Evolutionary conservation across 202 grass and related monocot species (phyloP), one percentile per base, ranked within the genome.

Genomic region (Panicum hallii): DNA sequence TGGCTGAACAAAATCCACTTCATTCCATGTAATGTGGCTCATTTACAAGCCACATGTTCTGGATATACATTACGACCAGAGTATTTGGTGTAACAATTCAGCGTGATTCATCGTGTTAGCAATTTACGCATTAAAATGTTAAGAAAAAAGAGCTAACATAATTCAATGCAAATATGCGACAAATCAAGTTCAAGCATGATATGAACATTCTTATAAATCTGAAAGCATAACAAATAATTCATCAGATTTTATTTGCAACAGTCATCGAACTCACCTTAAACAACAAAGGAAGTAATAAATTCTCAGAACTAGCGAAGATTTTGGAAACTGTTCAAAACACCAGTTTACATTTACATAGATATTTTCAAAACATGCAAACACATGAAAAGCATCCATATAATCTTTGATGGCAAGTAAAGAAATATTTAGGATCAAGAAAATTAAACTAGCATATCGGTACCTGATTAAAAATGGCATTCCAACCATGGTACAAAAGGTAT

Each of bases 281-380:
- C 52, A 48, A 44, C 42, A 74, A 73, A 38, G 9, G 42, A 36
- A 87, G 48, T 7, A 72, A 62, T 4, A 87, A 68, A 62, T 50
- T 81, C 41, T 61, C n/a, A 23, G 32, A 67, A 64, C 41, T 20
- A 74, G 40, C 81, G 41, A 81, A 81, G 28, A 41, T 81, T 81
- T 75, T 30, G 11, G 44, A 60, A 80, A 55, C 74, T 85, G 74
- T 47, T 67, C 65, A 45, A 60, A 79, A 61, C 7, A 28, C 19
- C 74, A 77, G 19, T 61, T 61, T 44, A 76, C 54, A 61, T 61
- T 61, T 44, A 76, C 54, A 61, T 4, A 14, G 8, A 58, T 44
- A 44, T 22, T 13, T 10, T 72, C 13, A 11, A 72, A 72, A 72
- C 70, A 52, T 73, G 34, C 8, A 28, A 36, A 73, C 46, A 50